phyloP scores from a whole-genome alignment of 306 rosid species.

The Rosa persica region DNA sequence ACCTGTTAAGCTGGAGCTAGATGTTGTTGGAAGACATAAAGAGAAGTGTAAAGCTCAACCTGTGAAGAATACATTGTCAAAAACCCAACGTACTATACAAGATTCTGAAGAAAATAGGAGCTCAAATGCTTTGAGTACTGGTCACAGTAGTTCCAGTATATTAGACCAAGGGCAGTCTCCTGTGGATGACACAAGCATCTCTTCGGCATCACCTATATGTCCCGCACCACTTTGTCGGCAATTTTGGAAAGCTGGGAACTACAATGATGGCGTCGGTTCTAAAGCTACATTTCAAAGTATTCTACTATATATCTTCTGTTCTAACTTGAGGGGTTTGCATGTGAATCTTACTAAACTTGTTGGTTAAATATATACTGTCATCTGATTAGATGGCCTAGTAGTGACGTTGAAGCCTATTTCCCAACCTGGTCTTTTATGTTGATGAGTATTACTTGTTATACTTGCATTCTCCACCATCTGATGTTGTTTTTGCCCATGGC shows the following conservation, averaged over 20 bases:
- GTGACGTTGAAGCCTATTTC: neutral
- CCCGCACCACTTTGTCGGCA: conserved; percentile 74
- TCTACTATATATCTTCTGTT: conserved; percentile 11
- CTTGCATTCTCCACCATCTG: neutral
- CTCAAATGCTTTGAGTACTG: conserved; percentile 53
- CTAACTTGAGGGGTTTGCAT: conserved; percentile 20
- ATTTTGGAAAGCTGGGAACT: conserved; percentile 94
- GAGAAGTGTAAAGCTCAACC: conserved; percentile 18
- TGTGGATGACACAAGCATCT: conserved; percentile 55
- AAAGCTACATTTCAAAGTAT: conserved; percentile 65
- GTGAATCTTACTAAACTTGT: neutral
- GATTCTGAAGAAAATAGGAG: conserved; percentile 54
- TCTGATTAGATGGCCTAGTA: neutral
- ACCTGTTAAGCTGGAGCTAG: conserved; percentile 55
- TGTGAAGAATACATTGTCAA: conserved; percentile 28
- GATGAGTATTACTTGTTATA: neutral
- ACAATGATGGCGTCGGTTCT: conserved; percentile 49
- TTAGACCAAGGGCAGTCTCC: conserved; percentile 68
- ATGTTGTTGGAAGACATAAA: conserved; percentile 20
- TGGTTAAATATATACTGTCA: neutral
- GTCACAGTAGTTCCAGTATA: conserved; percentile 59
- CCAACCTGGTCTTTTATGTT: neutral
- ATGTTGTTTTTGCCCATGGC: too few relatives aligned
- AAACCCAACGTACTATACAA: conserved; percentile 20
- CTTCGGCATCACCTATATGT: conserved; percentile 48